A percentile compares a stretch with the other conserved stretches of the same genome.
phyloP scores from a whole-genome alignment of 176 grass and related monocot genomes.

The Eleusine coracana region DNA sequence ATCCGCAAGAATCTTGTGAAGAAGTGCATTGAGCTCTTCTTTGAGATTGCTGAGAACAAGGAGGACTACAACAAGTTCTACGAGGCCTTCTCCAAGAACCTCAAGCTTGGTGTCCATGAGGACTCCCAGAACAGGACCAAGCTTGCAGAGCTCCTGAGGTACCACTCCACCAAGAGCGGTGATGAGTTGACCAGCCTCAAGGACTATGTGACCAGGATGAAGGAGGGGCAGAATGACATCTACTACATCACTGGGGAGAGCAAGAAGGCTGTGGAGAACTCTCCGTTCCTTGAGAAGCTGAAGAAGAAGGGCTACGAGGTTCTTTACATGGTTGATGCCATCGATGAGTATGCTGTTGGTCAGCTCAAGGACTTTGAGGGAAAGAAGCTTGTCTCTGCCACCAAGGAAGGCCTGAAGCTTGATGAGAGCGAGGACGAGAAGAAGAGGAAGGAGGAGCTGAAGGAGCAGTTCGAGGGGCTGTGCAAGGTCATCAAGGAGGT shows the following conservation, averaged over 20 bases:
- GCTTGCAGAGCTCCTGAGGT: slow-evolving; percentile 79
- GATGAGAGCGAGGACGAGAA: slow-evolving; percentile 88
- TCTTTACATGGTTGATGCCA: slow-evolving; percentile 79
- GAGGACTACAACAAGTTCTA: slow-evolving; percentile 96
- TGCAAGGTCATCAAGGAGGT: slow-evolving; percentile 98
- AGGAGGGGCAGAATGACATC: slow-evolving; percentile 84
- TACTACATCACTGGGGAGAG: slow-evolving; percentile 95
- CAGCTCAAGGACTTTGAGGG: slow-evolving; percentile 94
- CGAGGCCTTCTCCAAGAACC: slow-evolving; percentile 88
- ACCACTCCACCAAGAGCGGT: slow-evolving; percentile 87
- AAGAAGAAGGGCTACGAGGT: slow-evolving; percentile 86
- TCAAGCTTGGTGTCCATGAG: slow-evolving; percentile 83
- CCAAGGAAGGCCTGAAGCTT: slow-evolving; percentile 89
- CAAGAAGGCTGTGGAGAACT: slow-evolving; percentile 96
- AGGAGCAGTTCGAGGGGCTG: slow-evolving; percentile 84
- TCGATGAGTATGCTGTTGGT: slow-evolving; percentile 91
- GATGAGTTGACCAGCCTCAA: slow-evolving; percentile 87
- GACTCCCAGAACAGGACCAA: slow-evolving; percentile 74
- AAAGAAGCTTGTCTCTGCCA: slow-evolving; percentile 84
- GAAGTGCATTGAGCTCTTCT: slow-evolving; percentile 93
- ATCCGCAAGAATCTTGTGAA: slow-evolving; percentile 86
- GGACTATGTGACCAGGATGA: slow-evolving; percentile 91
- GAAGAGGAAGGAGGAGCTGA: slow-evolving; percentile 68
- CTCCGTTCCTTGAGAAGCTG: slow-evolving; percentile 86
- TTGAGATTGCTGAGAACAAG: slow-evolving; percentile 94